Percentiles rank a stretch among this genome's conserved stretches.
These are phyloP conservation scores for Vitis hybrid DNA, from an alignment of 177 flowering plant species.

Conservation along the genomic window DNA sequence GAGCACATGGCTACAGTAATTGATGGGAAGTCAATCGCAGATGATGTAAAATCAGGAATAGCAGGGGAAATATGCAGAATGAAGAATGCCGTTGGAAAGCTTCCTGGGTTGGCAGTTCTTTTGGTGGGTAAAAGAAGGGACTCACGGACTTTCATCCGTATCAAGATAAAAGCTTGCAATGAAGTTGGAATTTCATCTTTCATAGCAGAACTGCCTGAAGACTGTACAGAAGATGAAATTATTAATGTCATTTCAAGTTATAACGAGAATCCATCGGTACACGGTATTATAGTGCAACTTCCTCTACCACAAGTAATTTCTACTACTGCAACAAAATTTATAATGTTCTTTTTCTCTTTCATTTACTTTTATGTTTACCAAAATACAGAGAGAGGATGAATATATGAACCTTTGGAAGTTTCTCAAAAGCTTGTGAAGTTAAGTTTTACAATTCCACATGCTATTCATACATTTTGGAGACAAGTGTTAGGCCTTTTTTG, in stretches of 20 bases:
- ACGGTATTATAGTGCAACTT: conserved; percentile 30
- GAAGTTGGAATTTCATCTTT: conserved; percentile 25
- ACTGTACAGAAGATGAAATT: conserved; percentile 20
- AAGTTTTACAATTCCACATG: no score
- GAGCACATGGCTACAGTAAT: conserved; percentile 12
- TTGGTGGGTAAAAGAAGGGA: conserved; percentile 24
- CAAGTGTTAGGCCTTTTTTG: no score
- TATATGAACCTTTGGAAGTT: no score
- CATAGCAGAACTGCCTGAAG: conserved; percentile 16
- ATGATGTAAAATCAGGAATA: conserved; percentile 10
- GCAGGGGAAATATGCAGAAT: conserved; percentile 20
- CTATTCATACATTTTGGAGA: no score
- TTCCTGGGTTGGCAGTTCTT: conserved; percentile 22
- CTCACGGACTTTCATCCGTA: conserved; percentile 12
- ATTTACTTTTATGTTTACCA: no score
- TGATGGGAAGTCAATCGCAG: conserved; percentile 24
- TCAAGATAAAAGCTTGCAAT: conserved; percentile 23
- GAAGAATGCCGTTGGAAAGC: conserved; percentile 18
- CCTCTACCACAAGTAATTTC: conserved; percentile 29
- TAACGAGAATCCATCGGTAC: conserved; percentile 18
- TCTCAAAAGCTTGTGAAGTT: no score
- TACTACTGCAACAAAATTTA: not conserved
- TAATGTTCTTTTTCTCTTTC: no score
- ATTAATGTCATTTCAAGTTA: conserved; percentile 14
- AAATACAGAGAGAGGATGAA: no score